phyloP scores from a whole-genome alignment of 2,329 filamentous ascomycete genomes.

The Fusarium nelsonii region DNA sequence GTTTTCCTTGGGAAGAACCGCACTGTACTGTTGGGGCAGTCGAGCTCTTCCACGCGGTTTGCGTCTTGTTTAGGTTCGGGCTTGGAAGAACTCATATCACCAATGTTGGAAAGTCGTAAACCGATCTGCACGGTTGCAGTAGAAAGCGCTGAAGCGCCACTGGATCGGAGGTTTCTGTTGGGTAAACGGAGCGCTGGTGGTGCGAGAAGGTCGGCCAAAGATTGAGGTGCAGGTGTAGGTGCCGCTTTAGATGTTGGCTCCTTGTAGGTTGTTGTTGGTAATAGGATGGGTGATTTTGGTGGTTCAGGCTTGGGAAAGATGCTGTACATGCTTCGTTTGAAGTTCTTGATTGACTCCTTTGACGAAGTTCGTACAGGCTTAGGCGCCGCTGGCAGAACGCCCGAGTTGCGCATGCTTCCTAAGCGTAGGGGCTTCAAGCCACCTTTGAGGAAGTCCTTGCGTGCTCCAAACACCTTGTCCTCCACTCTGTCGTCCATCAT shows the following conservation, averaged over 20 bases:
- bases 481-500: conserved; percentile 48
- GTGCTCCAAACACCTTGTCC: conserved; percentile 49
- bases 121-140: conserved; percentile 79
- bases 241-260: conserved; percentile 30
- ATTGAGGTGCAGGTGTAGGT: not conserved
- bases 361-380: conserved; percentile 32
- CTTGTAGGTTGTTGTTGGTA: conserved; percentile 63
- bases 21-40: conserved; percentile 48
- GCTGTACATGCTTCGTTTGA: conserved; percentile 47
- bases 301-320: conserved; percentile 41
- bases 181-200: conserved; percentile 60
- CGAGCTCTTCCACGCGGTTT: conserved; percentile 55
- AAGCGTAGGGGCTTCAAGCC: conserved; percentile 39
- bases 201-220: conserved; percentile 43
- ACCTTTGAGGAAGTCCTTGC: conserved; percentile 35
- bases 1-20: conserved; percentile 39
- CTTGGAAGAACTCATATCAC: conserved; percentile 58
- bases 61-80: conserved; percentile 38
- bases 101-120: conserved; percentile 72
- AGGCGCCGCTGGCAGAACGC: conserved; percentile 29
- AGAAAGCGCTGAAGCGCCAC: conserved; percentile 73
- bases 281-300: conserved; percentile 49
- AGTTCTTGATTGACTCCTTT: conserved; percentile 42
- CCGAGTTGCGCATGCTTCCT: conserved; percentile 41
- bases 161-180: conserved; percentile 60